These are phyloP conservation scores for Wickerhamiella slavikovae DNA, from an alignment of 805 yeast species.

Conservation along the genomic window DNA sequence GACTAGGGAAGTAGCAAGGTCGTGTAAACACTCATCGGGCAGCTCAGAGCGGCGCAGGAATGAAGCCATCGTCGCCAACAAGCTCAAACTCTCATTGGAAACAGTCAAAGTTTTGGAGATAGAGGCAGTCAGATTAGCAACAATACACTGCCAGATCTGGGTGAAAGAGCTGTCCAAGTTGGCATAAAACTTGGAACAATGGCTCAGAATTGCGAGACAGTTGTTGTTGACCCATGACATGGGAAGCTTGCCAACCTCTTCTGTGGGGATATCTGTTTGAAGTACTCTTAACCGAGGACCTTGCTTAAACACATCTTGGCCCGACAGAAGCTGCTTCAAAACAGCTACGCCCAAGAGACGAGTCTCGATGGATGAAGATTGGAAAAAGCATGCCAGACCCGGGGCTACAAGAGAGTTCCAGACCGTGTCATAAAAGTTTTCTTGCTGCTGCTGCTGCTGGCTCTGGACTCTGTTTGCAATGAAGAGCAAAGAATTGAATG, in stretches of 20 bases:
- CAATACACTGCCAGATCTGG: neutral
- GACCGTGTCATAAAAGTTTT: neutral
- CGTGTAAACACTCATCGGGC: neutral
- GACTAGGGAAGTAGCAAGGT: neutral
- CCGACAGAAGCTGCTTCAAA: neutral
- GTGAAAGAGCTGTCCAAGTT: neutral
- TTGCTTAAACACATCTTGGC: neutral
- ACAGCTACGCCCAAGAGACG: neutral
- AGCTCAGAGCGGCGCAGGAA: neutral
- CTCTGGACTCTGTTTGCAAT: neutral
- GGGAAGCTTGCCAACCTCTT: neutral
- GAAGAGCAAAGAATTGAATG: neutral
- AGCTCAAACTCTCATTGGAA: neutral
- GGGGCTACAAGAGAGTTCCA: neutral
- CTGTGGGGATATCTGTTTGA: neutral
- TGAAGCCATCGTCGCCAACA: neutral
- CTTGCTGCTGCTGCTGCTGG: neutral
- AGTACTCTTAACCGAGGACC: neutral
- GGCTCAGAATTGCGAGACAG: neutral
- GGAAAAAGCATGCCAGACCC: neutral
- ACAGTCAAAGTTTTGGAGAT: neutral
- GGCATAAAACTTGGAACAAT: neutral
- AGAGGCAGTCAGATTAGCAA: neutral
- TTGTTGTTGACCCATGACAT: slow-evolving; percentile 1
- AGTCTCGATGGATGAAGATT: neutral